Evolutionary conservation across 2,329 filamentous ascomycete genomes (phyloP), one percentile per base, ranked within the genome.

Genomic region (Fusarium sp.): DNA sequence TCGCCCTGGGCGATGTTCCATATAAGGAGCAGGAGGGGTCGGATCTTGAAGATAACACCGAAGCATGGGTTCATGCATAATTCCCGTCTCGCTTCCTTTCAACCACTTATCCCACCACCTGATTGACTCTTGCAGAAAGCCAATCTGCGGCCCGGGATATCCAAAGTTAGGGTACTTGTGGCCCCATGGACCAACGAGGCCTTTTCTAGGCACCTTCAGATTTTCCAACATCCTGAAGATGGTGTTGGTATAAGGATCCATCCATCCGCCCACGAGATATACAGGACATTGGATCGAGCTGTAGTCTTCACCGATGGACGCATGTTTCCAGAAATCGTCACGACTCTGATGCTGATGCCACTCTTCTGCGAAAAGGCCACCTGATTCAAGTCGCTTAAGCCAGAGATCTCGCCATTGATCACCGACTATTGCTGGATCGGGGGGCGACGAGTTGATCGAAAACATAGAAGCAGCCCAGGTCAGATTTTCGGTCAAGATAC

Each of bases 401-500:
- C 61, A 64, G 4, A 64, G n/a, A 0, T 64, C 38, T 1, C 61
- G 61, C 61, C 61, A 64, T 25, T 62, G 10, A 23, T 64, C 61
- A 4, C 57, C 61, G 2, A 63, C 61, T 7, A 64, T 5, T 27
- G 57, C 57, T 3, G 61, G 61, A 7, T 64, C 61, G 8, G 61
- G 61, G 37, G 61, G 61, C 9, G 45, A 62, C 0, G 61, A 62
- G 18, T 64, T 64, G 21, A 64, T 62, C 0, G 61, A 51, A 3
- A 64, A 38, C 61, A 64, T 64, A 4, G 61, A 64, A 7, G 61
- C 57, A 12, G 61, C 61, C 61, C 61, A 64, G 7, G 61, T 64
- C 1, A 64, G 14, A 9, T 64, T 64, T 9, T 64, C 61, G 0
- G 61, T 64, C 38, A 64, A 19, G 18, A 64, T 27, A 8, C 61